A percentile compares a stretch with the other conserved stretches of the same genome.
Conservation (phyloP, 2,329 filamentous ascomycete species). For the Colletotrichum trifolii region DNA sequence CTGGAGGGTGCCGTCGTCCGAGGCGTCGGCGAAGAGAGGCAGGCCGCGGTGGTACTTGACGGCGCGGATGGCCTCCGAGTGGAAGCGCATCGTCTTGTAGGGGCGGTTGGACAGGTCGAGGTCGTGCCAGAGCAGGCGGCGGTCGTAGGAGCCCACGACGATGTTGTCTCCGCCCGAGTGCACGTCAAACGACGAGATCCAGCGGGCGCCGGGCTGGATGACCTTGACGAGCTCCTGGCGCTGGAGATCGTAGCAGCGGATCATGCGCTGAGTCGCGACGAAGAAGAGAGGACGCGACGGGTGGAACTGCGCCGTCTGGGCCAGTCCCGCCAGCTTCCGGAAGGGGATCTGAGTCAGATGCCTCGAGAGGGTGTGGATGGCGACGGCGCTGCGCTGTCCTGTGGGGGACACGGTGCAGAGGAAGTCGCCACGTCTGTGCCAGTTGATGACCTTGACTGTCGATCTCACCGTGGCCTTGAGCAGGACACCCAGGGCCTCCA, state of each 20-base stretch:
- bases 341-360: slow-evolving; percentile 96
- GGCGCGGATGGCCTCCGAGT: slow-evolving; percentile 88
- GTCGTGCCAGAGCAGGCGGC: slow-evolving; percentile 95
- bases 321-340: slow-evolving; percentile 77
- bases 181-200: slow-evolving; percentile 94
- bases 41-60: slow-evolving; percentile 87
- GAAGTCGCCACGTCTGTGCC: slow-evolving; percentile 95
- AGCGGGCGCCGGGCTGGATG: slow-evolving; percentile 88
- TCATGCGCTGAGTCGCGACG: slow-evolving; percentile 92
- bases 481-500: slow-evolving; percentile 82
- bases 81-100: slow-evolving; percentile 97
- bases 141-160: slow-evolving; percentile 94
- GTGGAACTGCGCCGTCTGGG: slow-evolving; percentile 94
- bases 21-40: slow-evolving; percentile 93
- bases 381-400: slow-evolving; percentile 82
- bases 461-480: slow-evolving; percentile 84
- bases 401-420: slow-evolving; percentile 90
- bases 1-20: slow-evolving; percentile 93
- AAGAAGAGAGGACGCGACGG: slow-evolving; percentile 94
- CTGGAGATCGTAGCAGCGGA: slow-evolving; percentile 93
- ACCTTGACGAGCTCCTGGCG: slow-evolving; percentile 93
- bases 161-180: slow-evolving; percentile 95
- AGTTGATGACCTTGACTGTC: slow-evolving; percentile 87
- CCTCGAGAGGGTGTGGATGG: slow-evolving; percentile 94
- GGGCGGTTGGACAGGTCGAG: slow-evolving; percentile 89